phyloP scores from a whole-genome alignment of 2,329 filamentous ascomycete species.

The Ceratocystis alfenasii region DNA sequence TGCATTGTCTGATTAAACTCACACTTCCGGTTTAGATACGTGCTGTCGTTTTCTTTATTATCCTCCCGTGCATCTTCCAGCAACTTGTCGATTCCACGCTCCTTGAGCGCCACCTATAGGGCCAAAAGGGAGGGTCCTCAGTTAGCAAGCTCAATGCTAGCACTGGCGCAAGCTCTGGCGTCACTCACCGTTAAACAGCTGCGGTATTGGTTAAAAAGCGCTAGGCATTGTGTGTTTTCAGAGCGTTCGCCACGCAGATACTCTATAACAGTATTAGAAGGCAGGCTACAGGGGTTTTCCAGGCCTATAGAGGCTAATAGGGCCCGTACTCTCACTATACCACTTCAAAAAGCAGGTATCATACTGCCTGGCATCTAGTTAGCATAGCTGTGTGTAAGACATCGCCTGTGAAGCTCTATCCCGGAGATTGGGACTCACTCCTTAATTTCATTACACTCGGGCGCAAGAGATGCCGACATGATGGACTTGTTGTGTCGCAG shows the following conservation, averaged over 20 bases:
- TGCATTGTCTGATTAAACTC: constrained; percentile 14
- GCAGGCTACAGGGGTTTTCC: not conserved
- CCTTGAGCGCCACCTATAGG: constrained; percentile 65
- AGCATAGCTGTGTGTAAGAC: not conserved
- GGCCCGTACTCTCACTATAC: constrained; percentile 85
- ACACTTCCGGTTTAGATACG: constrained; percentile 36
- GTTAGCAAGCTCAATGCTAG: not conserved
- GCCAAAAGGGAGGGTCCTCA: not conserved
- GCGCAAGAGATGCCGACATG: constrained; percentile 91
- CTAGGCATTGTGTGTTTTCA: constrained; percentile 71
- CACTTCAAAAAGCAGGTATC: constrained; percentile 97
- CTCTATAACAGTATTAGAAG: constrained; percentile 41
- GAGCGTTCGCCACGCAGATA: constrained; percentile 77
- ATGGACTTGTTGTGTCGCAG: constrained; percentile 12
- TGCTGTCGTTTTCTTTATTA: constrained; percentile 69
- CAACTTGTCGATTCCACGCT: constrained; percentile 84
- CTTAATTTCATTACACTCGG: constrained; percentile 91
- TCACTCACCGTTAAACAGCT: constrained; percentile 63
- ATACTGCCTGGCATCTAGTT: constrained; percentile 55
- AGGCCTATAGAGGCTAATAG: not conserved
- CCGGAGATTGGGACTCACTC: constrained; percentile 50
- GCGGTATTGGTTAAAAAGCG: constrained; percentile 79
- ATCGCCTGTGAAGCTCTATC: not conserved
- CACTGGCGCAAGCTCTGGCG: not conserved
- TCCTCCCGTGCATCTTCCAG: constrained; percentile 82